A percentile compares a stretch with the other conserved stretches of the same genome.
Conservation (phyloP, 1,139 yeast genomes). For the Nakaseomyces delphensis region DNA sequence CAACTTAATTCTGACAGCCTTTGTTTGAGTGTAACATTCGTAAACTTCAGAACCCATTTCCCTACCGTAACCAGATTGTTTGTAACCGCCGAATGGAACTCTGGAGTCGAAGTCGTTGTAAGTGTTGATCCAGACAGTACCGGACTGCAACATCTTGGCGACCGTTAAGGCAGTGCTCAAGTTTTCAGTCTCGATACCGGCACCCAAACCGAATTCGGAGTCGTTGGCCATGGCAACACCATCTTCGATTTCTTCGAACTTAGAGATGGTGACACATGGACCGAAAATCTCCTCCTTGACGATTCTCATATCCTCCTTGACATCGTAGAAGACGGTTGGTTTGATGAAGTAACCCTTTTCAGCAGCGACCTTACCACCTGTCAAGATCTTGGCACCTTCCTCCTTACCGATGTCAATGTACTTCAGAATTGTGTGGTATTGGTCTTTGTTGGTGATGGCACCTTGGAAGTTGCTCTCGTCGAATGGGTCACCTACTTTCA, state of each 20-base stretch:
- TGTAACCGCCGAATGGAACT: constrained; percentile 75
- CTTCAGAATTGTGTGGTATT: constrained; percentile 60
- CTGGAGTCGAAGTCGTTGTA: constrained; percentile 64
- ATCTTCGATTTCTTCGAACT: constrained; percentile 56
- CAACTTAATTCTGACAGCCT: constrained; percentile 55
- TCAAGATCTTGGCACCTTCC: constrained; percentile 59
- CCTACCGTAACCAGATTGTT: constrained; percentile 72
- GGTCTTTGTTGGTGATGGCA: constrained; percentile 62
- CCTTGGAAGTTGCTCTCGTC: constrained; percentile 59
- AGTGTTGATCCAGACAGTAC: constrained; percentile 71
- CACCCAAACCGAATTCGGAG: constrained; percentile 72
- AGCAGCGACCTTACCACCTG: constrained; percentile 61
- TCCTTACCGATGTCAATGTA: constrained; percentile 63
- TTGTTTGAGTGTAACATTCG: constrained; percentile 61
- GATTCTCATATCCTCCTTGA: constrained; percentile 51
- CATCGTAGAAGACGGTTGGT: constrained; percentile 68
- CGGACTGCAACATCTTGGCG: constrained; percentile 54
- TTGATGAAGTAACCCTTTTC: constrained; percentile 51
- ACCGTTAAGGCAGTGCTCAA: constrained; percentile 46
- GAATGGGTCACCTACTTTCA: constrained; percentile 70
- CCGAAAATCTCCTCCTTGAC: constrained; percentile 75
- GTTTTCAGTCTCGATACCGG: constrained; percentile 62
- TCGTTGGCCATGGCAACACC: constrained; percentile 56
- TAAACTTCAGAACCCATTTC: constrained; percentile 72
- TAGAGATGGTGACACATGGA: constrained; percentile 57